Percentiles rank a stretch among this genome's conserved stretches.
Evolutionary conservation across 208 protist species (phyloP).

Genomic region (Jaenimonas drosophilae): DNA sequence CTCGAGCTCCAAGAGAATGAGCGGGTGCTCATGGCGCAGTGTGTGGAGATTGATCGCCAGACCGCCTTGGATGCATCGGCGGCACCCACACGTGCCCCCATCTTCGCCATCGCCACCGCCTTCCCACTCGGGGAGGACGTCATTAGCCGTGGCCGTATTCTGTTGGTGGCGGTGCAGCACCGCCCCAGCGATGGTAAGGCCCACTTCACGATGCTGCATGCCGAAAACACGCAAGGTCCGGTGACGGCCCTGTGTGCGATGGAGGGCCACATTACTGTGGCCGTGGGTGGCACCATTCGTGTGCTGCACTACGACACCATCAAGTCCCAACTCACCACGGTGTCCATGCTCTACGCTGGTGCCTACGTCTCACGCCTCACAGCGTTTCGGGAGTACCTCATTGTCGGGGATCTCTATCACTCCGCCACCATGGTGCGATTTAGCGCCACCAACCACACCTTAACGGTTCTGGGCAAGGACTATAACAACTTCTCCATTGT

Average conservation of each 20-base stretch:
- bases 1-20: slow-evolving; percentile 72
- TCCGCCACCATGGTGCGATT: slow-evolving; percentile 66
- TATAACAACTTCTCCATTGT: slow-evolving; percentile 48
- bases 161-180: slow-evolving; percentile 31
- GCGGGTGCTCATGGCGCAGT: slow-evolving; percentile 50
- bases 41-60: slow-evolving; percentile 41
- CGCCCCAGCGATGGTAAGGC: background rate
- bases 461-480: slow-evolving; percentile 68
- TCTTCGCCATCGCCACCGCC: slow-evolving; percentile 71
- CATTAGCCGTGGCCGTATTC: slow-evolving; percentile 58
- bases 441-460: slow-evolving; percentile 62
- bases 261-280: slow-evolving; percentile 51
- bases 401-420: slow-evolving; percentile 69
- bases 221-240: slow-evolving; percentile 64
- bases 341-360: slow-evolving; percentile 75
- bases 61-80: slow-evolving; percentile 18
- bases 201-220: slow-evolving; percentile 49
- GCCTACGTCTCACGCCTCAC: slow-evolving; percentile 69
- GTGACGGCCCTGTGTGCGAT: slow-evolving; percentile 63
- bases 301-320: slow-evolving; percentile 61
- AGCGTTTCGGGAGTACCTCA: slow-evolving; percentile 61
- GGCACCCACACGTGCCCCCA: slow-evolving; percentile 22
- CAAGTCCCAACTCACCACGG: slow-evolving; percentile 40
- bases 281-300: slow-evolving; percentile 78
- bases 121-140: slow-evolving; percentile 84